Percentiles rank a stretch among this genome's conserved stretches.
Evolutionary conservation across 2,329 filamentous ascomycete genomes (phyloP).

Genomic region (Colletotrichum limetticola): DNA sequence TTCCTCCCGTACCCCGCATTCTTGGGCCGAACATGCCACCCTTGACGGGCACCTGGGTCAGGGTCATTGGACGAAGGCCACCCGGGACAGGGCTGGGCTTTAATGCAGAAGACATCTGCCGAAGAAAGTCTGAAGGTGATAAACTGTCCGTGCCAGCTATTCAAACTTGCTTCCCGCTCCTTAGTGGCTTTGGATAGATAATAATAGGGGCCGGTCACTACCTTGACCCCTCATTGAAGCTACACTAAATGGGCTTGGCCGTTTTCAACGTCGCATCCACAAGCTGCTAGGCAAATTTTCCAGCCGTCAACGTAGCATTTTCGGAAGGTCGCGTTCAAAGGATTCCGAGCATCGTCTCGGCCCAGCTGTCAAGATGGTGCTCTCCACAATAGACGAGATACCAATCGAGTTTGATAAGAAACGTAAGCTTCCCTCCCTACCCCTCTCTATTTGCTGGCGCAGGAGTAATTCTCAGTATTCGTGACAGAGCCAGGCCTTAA

Average conservation of each 20-base stretch:
- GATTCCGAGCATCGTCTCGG: not conserved
- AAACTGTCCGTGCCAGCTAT: not conserved
- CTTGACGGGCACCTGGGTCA: not conserved
- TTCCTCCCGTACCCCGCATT: conserved; percentile 1
- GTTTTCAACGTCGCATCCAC: not conserved
- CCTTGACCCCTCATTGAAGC: not conserved
- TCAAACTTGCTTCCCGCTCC: not conserved
- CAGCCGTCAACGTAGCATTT: not conserved
- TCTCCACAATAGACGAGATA: not conserved
- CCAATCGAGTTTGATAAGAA: not conserved
- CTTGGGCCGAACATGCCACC: not conserved
- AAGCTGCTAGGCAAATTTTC: not conserved
- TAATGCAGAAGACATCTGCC: not conserved
- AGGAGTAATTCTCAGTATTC: not conserved
- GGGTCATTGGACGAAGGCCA: not conserved
- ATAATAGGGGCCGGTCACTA: not conserved
- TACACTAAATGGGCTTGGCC: not conserved
- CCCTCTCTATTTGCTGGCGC: no score
- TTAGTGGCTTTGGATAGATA: not conserved
- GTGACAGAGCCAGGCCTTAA: not conserved
- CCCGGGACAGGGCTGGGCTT: not conserved
- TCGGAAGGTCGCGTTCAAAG: not conserved
- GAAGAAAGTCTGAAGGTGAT: not conserved
- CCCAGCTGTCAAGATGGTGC: not conserved
- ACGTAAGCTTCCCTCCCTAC: not conserved